Evolutionary conservation across 768 basidiomycete species (phyloP).

Genomic region (Boletales sp.): DNA sequence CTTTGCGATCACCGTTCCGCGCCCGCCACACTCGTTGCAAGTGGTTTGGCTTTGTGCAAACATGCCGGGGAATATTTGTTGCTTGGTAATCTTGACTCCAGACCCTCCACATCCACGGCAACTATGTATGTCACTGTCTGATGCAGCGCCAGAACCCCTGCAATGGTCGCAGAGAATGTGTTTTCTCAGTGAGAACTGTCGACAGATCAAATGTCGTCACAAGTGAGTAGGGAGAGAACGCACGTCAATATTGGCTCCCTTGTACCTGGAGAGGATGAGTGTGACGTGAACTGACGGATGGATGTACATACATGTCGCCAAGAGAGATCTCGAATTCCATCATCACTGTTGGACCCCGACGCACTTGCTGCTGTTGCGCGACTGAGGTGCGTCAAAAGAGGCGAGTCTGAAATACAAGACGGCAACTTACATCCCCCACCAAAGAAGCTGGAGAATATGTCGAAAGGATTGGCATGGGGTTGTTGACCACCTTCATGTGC

Average conservation of each 20-base stretch:
- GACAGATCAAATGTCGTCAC: slow-evolving; percentile 2
- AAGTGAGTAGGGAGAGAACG: slow-evolving; percentile 15
- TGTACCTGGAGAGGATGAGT: slow-evolving; percentile 52
- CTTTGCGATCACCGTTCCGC: slow-evolving; percentile 73
- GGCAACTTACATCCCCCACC: slow-evolving; percentile 65
- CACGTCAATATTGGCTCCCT: slow-evolving; percentile 82
- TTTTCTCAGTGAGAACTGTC: slow-evolving; percentile 88
- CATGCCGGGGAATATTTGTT: slow-evolving; percentile 97
- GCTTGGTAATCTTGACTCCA: slow-evolving; percentile 81
- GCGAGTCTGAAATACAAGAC: neutral
- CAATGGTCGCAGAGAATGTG: slow-evolving; percentile 95
- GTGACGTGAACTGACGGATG: neutral
- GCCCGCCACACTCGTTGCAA: slow-evolving; percentile 82
- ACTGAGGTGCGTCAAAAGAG: slow-evolving; percentile 12
- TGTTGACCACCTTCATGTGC: slow-evolving; percentile 86
- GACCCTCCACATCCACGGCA: slow-evolving; percentile 81
- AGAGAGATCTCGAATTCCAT: slow-evolving; percentile 85
- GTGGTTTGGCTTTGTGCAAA: slow-evolving; percentile 82
- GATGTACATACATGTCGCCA: slow-evolving; percentile 65
- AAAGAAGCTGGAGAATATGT: slow-evolving; percentile 92
- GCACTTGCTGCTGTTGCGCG: slow-evolving; percentile 52
- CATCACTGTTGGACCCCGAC: slow-evolving; percentile 71
- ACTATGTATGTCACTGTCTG: slow-evolving; percentile 82
- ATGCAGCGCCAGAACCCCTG: slow-evolving; percentile 91
- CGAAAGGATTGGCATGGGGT: slow-evolving; percentile 80